Conservation (phyloP, 2,329 filamentous ascomycete species). For the Lecanicillium sp. region DNA sequence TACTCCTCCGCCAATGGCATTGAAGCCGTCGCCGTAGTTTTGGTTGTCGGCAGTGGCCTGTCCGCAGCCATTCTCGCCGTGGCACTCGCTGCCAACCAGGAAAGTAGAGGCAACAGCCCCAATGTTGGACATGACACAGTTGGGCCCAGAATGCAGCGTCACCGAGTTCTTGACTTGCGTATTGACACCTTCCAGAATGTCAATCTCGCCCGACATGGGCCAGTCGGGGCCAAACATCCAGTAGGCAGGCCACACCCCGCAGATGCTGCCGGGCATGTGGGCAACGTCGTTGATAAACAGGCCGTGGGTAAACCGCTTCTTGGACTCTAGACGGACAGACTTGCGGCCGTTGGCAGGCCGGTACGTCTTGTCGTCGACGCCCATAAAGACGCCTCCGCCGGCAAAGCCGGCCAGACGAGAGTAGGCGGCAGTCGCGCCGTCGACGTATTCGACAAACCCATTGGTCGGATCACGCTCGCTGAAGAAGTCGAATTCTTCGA, state of each 20-base stretch:
- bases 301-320: slow-evolving; percentile 56
- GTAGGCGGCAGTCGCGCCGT: slow-evolving; percentile 47
- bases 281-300: slow-evolving; percentile 65
- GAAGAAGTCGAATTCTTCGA: slow-evolving; percentile 48
- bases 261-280: slow-evolving; percentile 66
- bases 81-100: slow-evolving; percentile 47
- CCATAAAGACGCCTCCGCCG: slow-evolving; percentile 54
- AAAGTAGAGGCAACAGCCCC: slow-evolving; percentile 37
- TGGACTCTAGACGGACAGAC: slow-evolving; percentile 63
- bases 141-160: slow-evolving; percentile 57
- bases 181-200: slow-evolving; percentile 75
- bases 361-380: slow-evolving; percentile 54
- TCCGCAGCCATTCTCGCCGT: slow-evolving; percentile 51
- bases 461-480: slow-evolving; percentile 57
- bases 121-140: slow-evolving; percentile 47
- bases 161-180: slow-evolving; percentile 48
- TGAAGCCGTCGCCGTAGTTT: slow-evolving; percentile 63
- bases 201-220: slow-evolving; percentile 66
- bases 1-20: slow-evolving; percentile 58
- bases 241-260: slow-evolving; percentile 71
- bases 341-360: slow-evolving; percentile 52
- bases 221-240: slow-evolving; percentile 61
- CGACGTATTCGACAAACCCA: slow-evolving; percentile 65
- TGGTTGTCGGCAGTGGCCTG: slow-evolving; percentile 40
- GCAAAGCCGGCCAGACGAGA: slow-evolving; percentile 49